Conservation (phyloP, 2,329 filamentous ascomycete genomes). For the Arthroderma sp. region DNA sequence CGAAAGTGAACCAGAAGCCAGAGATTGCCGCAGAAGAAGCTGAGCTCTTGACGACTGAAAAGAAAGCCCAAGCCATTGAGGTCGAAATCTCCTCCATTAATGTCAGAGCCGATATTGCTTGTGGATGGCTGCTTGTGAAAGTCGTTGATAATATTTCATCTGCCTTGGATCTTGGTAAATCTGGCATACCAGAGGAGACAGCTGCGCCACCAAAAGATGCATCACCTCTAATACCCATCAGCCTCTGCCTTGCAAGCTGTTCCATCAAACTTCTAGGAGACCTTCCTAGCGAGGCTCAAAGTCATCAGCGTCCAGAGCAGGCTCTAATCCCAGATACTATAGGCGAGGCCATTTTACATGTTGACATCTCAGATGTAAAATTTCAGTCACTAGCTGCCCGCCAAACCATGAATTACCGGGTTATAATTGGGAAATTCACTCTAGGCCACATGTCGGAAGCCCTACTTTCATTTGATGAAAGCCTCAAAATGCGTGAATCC, state of each 20-base stretch:
- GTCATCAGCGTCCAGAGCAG: not conserved
- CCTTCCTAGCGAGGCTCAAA: slow-evolving; percentile 19
- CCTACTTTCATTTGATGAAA: slow-evolving; percentile 40
- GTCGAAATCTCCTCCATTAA: slow-evolving; percentile 21
- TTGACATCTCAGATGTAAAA: slow-evolving; percentile 16
- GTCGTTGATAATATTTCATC: slow-evolving; percentile 21
- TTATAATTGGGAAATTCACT: slow-evolving; percentile 30
- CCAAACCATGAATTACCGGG: slow-evolving; percentile 16
- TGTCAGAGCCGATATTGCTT: slow-evolving; percentile 28
- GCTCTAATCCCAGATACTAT: slow-evolving; percentile 4
- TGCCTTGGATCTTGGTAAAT: not conserved
- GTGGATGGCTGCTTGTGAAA: slow-evolving; percentile 29
- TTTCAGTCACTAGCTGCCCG: slow-evolving; percentile 14
- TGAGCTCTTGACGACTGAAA: not conserved
- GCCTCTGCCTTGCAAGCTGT: slow-evolving; percentile 18
- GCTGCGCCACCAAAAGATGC: slow-evolving; percentile 3
- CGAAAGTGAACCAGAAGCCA: not conserved
- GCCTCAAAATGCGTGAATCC: slow-evolving; percentile 34
- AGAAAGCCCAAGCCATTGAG: slow-evolving; percentile 13
- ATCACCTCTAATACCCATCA: slow-evolving; percentile 10
- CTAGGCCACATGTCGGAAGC: slow-evolving; percentile 37
- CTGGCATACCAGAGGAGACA: not conserved
- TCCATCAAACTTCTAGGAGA: slow-evolving; percentile 27
- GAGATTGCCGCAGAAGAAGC: not conserved
- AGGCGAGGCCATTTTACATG: slow-evolving; percentile 23